Base-by-base conservation (phyloP, 1,284 basidiomycete species). In the Neonothopanus nambi region DNA sequence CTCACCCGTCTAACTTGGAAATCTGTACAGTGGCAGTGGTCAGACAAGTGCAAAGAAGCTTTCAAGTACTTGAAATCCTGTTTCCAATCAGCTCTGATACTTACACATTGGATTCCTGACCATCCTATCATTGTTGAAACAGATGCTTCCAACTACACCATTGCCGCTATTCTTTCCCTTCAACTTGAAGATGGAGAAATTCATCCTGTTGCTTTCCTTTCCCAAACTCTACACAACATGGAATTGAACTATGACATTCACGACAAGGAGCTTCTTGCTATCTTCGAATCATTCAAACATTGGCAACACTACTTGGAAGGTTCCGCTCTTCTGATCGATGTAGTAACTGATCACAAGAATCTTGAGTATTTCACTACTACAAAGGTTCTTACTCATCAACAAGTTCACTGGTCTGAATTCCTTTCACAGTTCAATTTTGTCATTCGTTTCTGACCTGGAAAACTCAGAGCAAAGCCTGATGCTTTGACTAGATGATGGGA, bases 101-200 rank as follows among this genome's bases (percentile, higher is more conserved):
- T 28, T 28, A 5, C 26, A 5, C 26, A 28, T 18, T 50, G 20
- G 20, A 21, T 26, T 21, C 48, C 48, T 3, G 50, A 57, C 54
- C 5, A 75, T 74, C 63, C 59, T 74, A 8, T 71, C 71, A 26
- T 67, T 74, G 35, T 65, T 63, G 18, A 48, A 5, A 56, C 55
- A 3, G 56, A 48, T 45, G 37, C 37, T 12, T 48, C 47, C 5
- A 20, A 48, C 24, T 48, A 38, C 15, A 35, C 36, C 7, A 30
- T 47, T 18, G 26, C 45, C 5, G 20, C 20, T 24, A 28, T 48
- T 13, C 28, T 54, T 8, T 43, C 38, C n/a, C 21, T 24, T 24
- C 3, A 23, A 7, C 17, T 1, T 7, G 53, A 43, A 18, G 18
- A 49, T 35, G 33, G 53, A 12, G 30, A 54, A 21, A 42, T 54